Evolutionary conservation across 257 asterid genomes (phyloP).

Genomic region (Solanum habrochaites): DNA sequence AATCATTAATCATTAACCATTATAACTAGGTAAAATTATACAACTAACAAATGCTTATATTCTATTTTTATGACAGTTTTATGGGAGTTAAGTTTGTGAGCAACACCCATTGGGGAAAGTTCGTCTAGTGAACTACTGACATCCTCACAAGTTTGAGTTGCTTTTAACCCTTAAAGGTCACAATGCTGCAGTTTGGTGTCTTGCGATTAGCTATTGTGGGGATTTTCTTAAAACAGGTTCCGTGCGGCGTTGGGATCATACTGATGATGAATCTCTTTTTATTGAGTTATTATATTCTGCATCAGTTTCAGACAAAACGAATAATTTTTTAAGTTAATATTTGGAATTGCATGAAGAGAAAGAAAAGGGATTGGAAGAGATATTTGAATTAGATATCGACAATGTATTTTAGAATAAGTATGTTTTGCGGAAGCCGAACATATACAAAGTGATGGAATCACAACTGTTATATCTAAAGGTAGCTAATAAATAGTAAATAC

Average conservation of each 20-base stretch:
- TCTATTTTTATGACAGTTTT: slow-evolving; percentile 43
- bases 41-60: background rate
- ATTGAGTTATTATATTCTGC: slow-evolving; percentile 46
- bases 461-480: too few species aligned
- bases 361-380: slow-evolving; percentile 86
- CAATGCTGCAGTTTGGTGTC: slow-evolving; percentile 81
- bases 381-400: slow-evolving; percentile 72
- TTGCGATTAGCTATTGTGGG: slow-evolving; percentile 76
- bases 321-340: background rate
- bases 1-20: background rate
- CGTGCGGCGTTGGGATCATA: slow-evolving; percentile 93
- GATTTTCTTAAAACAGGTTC: slow-evolving; percentile 58
- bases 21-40: background rate
- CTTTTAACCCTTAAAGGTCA: slow-evolving; percentile 92
- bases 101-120: slow-evolving; percentile 83
- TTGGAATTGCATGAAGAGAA: slow-evolving; percentile 68
- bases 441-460: too few species aligned
- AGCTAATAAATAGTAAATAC: too few species aligned
- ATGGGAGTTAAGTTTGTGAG: slow-evolving; percentile 78
- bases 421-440: background rate
- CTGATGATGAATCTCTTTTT: slow-evolving; percentile 81
- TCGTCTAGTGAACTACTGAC: slow-evolving; percentile 83
- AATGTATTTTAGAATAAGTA: slow-evolving; percentile 51
- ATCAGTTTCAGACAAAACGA: background rate
- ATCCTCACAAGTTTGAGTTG: slow-evolving; percentile 90